Conservation (phyloP, 139 green algal species). For the Axilococcus clingmanii region DNA sequence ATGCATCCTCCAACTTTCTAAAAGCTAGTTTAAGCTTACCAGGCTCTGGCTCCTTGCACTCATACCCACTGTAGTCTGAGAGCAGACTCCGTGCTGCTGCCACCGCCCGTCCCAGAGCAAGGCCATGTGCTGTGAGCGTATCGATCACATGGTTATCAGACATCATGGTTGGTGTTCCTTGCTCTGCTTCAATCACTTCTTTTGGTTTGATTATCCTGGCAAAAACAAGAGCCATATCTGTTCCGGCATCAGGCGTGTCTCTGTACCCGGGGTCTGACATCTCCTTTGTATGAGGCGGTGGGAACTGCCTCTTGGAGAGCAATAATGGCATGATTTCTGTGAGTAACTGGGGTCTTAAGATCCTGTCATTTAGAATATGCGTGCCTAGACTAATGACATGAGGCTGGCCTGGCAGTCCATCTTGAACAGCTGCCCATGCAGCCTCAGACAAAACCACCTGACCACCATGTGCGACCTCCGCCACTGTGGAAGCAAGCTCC, state of each 20-base stretch:
- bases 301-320: conserved; percentile 52
- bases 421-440: conserved; percentile 61
- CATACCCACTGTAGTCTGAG: conserved; percentile 54
- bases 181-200: conserved; percentile 39
- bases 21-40: conserved; percentile 70
- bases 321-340: conserved; percentile 62
- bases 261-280: conserved; percentile 65
- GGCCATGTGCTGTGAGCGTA: conserved; percentile 48
- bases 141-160: conserved; percentile 37
- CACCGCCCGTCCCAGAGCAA: conserved; percentile 34
- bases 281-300: conserved; percentile 28
- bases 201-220: conserved; percentile 42
- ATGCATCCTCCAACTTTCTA: conserved; percentile 35
- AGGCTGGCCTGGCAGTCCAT: conserved; percentile 34
- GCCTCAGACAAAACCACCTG: conserved; percentile 62
- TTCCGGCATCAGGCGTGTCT: conserved; percentile 42
- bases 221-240: conserved; percentile 50
- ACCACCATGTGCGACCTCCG: conserved; percentile 36
- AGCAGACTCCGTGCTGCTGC: conserved; percentile 47
- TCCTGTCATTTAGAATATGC: conserved; percentile 35
- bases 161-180: conserved; percentile 9
- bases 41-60: conserved; percentile 78
- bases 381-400: conserved; percentile 55
- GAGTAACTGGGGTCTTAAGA: conserved; percentile 42
- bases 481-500: conserved; percentile 32